phyloP scores from a whole-genome alignment of 331 rosid species.

The Acacia concinna region DNA sequence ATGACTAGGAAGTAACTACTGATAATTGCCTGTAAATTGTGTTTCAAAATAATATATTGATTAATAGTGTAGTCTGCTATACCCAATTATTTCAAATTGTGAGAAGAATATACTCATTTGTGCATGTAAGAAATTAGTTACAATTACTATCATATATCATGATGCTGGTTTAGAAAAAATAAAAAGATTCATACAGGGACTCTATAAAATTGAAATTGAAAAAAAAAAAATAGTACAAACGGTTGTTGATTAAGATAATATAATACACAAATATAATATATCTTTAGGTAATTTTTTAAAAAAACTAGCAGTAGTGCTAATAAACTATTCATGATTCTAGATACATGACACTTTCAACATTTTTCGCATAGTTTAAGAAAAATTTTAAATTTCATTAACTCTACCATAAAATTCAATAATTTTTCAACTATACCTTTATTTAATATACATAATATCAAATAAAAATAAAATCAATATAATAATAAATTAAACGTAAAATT shows the following conservation, averaged over 20 bases:
- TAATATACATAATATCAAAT: too few relatives aligned
- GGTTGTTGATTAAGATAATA: not conserved
- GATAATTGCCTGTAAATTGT: not conserved
- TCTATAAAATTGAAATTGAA: not conserved
- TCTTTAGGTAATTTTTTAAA: not conserved
- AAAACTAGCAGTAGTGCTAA: not conserved
- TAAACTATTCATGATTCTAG: too few relatives aligned
- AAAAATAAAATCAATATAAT: too few relatives aligned
- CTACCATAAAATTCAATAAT: too few relatives aligned
- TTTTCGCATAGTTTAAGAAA: too few relatives aligned
- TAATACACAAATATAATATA: not conserved
- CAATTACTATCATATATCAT: not conserved
- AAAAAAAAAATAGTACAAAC: not conserved
- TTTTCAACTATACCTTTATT: too few relatives aligned
- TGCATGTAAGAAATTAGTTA: too few relatives aligned
- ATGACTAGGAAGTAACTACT: not conserved
- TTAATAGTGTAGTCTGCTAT: not conserved
- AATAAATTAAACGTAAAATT: too few relatives aligned
- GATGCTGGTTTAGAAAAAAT: not conserved
- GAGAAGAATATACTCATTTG: not conserved
- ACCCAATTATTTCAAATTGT: too few relatives aligned
- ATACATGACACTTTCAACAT: too few relatives aligned
- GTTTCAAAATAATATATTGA: not conserved
- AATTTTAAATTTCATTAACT: too few relatives aligned
- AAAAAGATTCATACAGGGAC: not conserved